phyloP scores from a whole-genome alignment of 1,139 yeast genomes.

The Entelexis paramagnoliae region DNA sequence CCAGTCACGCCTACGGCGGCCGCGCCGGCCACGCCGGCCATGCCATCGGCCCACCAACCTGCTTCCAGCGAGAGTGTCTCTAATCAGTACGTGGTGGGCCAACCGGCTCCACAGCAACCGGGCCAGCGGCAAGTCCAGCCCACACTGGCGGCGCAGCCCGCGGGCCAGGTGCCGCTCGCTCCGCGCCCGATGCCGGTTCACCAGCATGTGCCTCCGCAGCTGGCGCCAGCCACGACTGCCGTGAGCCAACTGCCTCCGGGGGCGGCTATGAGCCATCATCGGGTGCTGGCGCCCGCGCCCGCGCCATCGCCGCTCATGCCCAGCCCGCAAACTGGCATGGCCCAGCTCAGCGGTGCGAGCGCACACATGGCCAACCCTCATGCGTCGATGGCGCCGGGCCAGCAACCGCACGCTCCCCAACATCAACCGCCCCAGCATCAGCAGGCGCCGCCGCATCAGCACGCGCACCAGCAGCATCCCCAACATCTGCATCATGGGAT shows the following conservation, averaged over 20 bases:
- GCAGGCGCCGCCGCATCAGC: neutral
- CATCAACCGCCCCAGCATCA: neutral
- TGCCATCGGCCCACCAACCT: neutral
- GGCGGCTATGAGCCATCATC: neutral
- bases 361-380: no score
- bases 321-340: neutral
- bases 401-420: neutral
- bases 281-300: constrained; percentile 5
- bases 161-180: neutral
- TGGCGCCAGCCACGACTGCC: neutral
- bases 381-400: neutral
- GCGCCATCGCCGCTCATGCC: neutral
- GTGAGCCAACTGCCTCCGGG: neutral
- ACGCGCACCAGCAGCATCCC: neutral
- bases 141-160: neutral
- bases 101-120: neutral
- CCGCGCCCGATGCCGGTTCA: neutral
- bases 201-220: neutral
- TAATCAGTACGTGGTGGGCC: no score
- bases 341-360: no score
- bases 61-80: no score
- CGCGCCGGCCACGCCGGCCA: neutral
- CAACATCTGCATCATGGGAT: neutral
- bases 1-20: neutral
- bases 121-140: neutral